Evolutionary conservation across 495 filamentous ascomycete genomes (phyloP).

Genomic region (Aspergillus olivimuriae): DNA sequence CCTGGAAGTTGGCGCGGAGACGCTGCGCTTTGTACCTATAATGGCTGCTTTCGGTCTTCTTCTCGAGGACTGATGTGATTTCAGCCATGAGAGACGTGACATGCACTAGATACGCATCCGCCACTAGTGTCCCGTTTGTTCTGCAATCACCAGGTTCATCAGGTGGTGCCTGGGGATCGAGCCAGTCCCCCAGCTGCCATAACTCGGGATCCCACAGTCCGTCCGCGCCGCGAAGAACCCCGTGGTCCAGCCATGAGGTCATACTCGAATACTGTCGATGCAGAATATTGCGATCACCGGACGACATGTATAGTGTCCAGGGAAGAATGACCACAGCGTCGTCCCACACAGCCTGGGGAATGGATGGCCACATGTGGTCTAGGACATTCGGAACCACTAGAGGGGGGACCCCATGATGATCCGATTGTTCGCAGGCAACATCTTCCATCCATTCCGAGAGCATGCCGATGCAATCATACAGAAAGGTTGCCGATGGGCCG

Average conservation of each 20-base stretch:
- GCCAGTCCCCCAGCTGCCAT: conserved; percentile 48
- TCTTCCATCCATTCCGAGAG: conserved; percentile 45
- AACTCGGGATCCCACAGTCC: conserved; percentile 31
- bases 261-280: conserved; percentile 37
- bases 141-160: conserved; percentile 35
- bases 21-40: conserved; percentile 13
- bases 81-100: conserved; percentile 33
- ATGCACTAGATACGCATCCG: conserved; percentile 49
- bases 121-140: conserved; percentile 38
- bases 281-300: conserved; percentile 38
- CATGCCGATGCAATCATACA: conserved; percentile 46
- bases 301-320: conserved; percentile 38
- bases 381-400: conserved; percentile 38
- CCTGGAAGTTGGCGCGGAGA: conserved; percentile 30
- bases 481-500: conserved; percentile 42
- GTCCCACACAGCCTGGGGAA: conserved; percentile 42
- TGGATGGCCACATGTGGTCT: conserved; percentile 17
- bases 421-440: conserved; percentile 32
- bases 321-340: conserved; percentile 42
- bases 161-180: conserved; percentile 45
- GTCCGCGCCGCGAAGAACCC: conserved; percentile 32
- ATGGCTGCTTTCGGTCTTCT: conserved; percentile 23
- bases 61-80: conserved; percentile 19
- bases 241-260: conserved; percentile 41
- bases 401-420: conserved; percentile 22